Evolutionary conservation across 352 stramenopile species (phyloP), one percentile per base, ranked within the genome.

Genomic region (Globisporangium nodosum): DNA sequence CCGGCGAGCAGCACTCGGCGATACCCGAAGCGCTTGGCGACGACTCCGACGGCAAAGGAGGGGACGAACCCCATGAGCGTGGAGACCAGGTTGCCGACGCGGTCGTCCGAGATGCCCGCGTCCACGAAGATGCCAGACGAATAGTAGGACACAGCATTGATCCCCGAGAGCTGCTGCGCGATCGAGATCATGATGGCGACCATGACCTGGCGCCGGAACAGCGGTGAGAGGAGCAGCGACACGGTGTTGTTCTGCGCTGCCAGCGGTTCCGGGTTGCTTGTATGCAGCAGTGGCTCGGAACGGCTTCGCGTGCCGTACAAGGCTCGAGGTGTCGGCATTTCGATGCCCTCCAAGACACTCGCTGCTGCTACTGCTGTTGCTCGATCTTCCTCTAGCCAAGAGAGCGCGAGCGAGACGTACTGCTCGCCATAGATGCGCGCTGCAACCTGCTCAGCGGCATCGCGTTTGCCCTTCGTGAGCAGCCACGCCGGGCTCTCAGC

Each of bases 101-200:
- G 73, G 31, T 69, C 69, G 52, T 83, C 70, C 4, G 54, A 56
- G n/a, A 83, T 56, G 3, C 73, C 73, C 11, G 73, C 73, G 5
- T 69, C 58, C 13, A 40, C 53, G 56, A 83, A 83, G 12, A 81
- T 70, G 40, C 54, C 48, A 1, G 68, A 78, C 49, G 73, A 83
- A 63, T 83, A 83, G 60, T 71, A 76, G 52, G 76, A 78, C 16
- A 80, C 68, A 11, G 71, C 66, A 58, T 85, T 86, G 56, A 90
- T 83, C 15, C 80, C 80, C 3, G 77, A 80, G 48, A 88, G 65
- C 42, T 88, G 76, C 45, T 85, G 76, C 15, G 66, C 66, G 42
- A 54, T 57, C 11, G 71, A 66, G 20, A 86, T 56, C 13, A 66
- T 56, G 21, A 87, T 63, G 3, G 76, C 76, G 39, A 69, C 68